These are phyloP conservation scores for Exophiala calicioides DNA, from an alignment of 2,329 filamentous ascomycete genomes.

Conservation along the genomic window DNA sequence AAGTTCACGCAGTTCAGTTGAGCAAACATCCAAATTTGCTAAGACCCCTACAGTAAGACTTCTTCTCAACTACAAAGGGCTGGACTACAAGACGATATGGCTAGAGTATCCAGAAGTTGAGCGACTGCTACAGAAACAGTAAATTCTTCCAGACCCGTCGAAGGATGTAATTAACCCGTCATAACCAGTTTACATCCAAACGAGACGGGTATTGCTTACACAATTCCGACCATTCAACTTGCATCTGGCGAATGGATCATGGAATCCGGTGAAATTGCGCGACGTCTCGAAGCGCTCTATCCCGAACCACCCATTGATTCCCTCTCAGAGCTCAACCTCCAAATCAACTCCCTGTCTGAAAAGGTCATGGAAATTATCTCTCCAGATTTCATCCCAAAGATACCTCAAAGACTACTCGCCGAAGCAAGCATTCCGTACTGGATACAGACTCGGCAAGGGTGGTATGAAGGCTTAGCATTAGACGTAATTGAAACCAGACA, in stretches of 20 bases:
- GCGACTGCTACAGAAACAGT: slow-evolving; percentile 3
- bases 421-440: slow-evolving; percentile 1
- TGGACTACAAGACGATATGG: slow-evolving; percentile 5
- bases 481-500: background rate
- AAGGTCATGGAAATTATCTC: background rate
- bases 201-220: slow-evolving; percentile 3
- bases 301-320: background rate
- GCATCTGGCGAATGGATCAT: slow-evolving; percentile 4
- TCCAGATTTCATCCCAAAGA: slow-evolving; percentile 3
- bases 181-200: slow-evolving; percentile 6
- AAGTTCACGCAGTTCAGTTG: background rate
- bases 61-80: slow-evolving; percentile 5
- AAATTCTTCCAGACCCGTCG: too few species aligned
- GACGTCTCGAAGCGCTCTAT: slow-evolving; percentile 2
- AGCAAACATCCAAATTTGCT: background rate
- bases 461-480: slow-evolving; percentile 1
- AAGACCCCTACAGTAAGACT: slow-evolving; percentile 1
- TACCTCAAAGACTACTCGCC: background rate
- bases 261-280: slow-evolving; percentile 6
- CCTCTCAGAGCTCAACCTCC: too few species aligned
- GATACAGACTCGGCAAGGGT: background rate
- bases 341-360: background rate
- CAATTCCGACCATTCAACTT: slow-evolving; percentile 8
- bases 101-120: slow-evolving; percentile 10
- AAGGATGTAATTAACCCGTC: too few species aligned